These are phyloP conservation scores for Pestalotiopsis sp. DNA, from an alignment of 2,329 filamentous ascomycete species.

Conservation along the genomic window DNA sequence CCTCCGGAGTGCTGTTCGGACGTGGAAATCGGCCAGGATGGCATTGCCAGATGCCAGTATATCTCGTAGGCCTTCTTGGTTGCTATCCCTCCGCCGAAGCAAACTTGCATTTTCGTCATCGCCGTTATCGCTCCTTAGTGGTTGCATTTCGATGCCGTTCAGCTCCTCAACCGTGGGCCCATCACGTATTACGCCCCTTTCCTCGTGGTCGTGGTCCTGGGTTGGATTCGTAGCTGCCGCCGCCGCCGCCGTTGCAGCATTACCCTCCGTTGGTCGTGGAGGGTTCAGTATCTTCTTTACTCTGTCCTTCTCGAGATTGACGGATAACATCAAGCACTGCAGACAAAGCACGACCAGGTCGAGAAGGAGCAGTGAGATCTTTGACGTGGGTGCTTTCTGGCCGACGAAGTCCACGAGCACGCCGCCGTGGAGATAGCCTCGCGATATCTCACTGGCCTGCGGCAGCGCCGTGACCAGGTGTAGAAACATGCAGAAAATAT, in stretches of 20 bases:
- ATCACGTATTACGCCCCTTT: conserved; percentile 51
- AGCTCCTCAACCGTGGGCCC: conserved; percentile 37
- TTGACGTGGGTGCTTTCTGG: conserved; percentile 62
- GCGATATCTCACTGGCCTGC: conserved; percentile 59
- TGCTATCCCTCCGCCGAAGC: conserved; percentile 22
- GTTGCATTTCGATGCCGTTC: conserved; percentile 48
- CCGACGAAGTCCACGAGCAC: conserved; percentile 70
- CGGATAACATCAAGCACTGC: conserved; percentile 66
- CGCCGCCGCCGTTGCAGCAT: conserved; percentile 23
- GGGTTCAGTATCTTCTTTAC: conserved; percentile 50
- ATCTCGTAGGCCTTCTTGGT: conserved; percentile 36
- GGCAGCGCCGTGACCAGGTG: conserved; percentile 60
- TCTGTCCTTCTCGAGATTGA: conserved; percentile 62
- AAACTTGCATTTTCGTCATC: conserved; percentile 29
- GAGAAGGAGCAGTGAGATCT: conserved; percentile 54
- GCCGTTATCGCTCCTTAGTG: conserved; percentile 29
- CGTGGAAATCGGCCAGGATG: conserved; percentile 54
- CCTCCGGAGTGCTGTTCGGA: conserved; percentile 49
- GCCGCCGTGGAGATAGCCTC: conserved; percentile 69
- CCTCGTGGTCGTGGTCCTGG: conserved; percentile 59
- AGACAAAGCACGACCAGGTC: conserved; percentile 58
- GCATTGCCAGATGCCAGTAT: conserved; percentile 57
- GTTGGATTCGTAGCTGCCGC: conserved; percentile 19
- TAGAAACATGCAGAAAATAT: conserved; percentile 60
- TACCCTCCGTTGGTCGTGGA: conserved; percentile 23